Evolutionary conservation across 164 flowering plant species (phyloP), one percentile per base, ranked within the genome.

Genomic region (Sextonia rubra): DNA sequence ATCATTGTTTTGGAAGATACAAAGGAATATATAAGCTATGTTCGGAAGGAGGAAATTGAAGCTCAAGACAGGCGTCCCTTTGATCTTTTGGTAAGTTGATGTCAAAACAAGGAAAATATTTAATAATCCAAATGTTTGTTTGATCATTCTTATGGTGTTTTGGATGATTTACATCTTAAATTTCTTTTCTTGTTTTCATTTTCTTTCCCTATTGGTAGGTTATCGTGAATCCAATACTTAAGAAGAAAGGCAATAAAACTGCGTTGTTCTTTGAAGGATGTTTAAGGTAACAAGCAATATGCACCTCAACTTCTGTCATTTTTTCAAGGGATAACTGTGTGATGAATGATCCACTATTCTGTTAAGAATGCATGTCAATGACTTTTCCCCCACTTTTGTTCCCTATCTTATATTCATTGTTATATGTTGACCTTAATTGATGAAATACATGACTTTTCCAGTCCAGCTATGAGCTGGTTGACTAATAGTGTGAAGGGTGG

Each of bases 231-330:
- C 97, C 99, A n/a, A 83, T 81, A 79, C 93, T 94, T 26, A 76
- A 80, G 77, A 89, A 84, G 86, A 92, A 84, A 80, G 79, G 89
- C 77, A 76, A 85, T 78, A 89, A 75, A 78, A 84, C 87, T 74
- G 97, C 97, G 24, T 66, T 90, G 4, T 94, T 92, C 82, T 94
- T 91, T 74, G 97, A 92, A 85, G 99, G 99, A 14, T 94, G 99
- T 74, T 70, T 94, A 65, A 92, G 98, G 97, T 94, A 82, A 71
- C 64, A 66, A 61, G n/a, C 48, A 5, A 3, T 52, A 17, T 52
- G 17, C 58, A 52, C 20, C 58, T 14, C 15, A 52, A 14, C 58
- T 52, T 14, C n/a, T 52, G 17, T 12, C 58, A 52, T 12, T 17
- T 17, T 47, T 4, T 14, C 58, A 14, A 52, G 14, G 1, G 14